Percentiles rank a stretch among this genome's conserved stretches.
Conservation (phyloP, 78 protist species). For the Cavenderia fasciculata region DNA sequence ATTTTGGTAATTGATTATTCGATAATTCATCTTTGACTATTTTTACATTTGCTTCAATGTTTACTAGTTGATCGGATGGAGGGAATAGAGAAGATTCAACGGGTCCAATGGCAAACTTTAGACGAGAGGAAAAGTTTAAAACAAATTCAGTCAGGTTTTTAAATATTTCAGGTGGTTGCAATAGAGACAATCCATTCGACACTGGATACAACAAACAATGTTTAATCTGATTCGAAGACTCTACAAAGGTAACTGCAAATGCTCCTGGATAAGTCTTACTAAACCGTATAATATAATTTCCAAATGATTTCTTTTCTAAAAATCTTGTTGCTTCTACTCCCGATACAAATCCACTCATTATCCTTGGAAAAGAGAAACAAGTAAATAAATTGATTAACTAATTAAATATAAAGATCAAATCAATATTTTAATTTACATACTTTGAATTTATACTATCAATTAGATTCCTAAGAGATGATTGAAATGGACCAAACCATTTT, state of each 20-base stretch:
- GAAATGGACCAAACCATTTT: conserved; percentile 75
- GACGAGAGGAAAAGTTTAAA: conserved; percentile 18
- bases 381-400: not conserved
- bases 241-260: conserved; percentile 83
- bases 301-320: conserved; percentile 45
- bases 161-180: conserved; percentile 74
- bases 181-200: conserved; percentile 32
- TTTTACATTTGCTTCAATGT: not conserved
- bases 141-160: conserved; percentile 35
- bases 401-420: not conserved
- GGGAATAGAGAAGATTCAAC: conserved; percentile 27
- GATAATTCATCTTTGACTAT: not conserved
- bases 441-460: conserved; percentile 30
- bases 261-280: conserved; percentile 80
- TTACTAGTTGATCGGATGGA: not conserved
- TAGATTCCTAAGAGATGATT: not conserved
- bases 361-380: not conserved
- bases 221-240: conserved; percentile 20
- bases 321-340: conserved; percentile 72
- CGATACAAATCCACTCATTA: conserved; percentile 76
- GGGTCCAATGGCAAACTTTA: conserved; percentile 67
- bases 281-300: conserved; percentile 70
- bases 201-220: conserved; percentile 75
- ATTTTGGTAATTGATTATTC: not conserved
- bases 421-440: not conserved